Base-by-base conservation (phyloP, 371 early-diverging fungal genomes). In the Mucor piriformis region DNA sequence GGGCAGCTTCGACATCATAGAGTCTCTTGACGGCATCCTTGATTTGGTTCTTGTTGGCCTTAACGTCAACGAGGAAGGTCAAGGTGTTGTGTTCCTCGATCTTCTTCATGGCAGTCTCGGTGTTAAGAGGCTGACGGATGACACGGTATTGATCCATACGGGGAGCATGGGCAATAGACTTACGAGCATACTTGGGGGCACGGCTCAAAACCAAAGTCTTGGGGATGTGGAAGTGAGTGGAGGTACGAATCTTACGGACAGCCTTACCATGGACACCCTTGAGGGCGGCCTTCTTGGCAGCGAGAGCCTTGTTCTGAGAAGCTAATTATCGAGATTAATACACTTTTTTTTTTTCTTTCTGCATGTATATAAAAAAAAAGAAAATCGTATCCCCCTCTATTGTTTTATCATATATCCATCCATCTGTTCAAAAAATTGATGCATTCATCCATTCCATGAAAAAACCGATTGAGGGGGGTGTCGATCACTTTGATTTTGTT, bases 71-170 rank as follows among this genome's bases (percentile, higher is more conserved):
- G 68, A 97, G 79, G 85, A 99, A 97, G 66, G 96, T 95, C 50
- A 99, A 83, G 66, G 99, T 98, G 93, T 98, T 99, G 85, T 93
- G 77, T 74, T 94, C 94, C 88, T 99, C 99, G 70, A 99, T 95
- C 86, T 92, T 91, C 85, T 94, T 93, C 93, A 97, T 96, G 80
- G 98, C 96, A 42, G 92, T 88, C 83, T 99, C 99, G 68, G 96
- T 96, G 88, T 92, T 95, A 57, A 97, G 83, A 47, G 97, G 97
- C 84, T 86, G 87, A 76, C 87, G 88, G 68, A 99, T 82, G 74
- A 98, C 82, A 73, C 81, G 83, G 88, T 89, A 94, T 77, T 91
- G 87, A 76, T 95, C 95, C 64, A 88, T 74, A 54, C 83, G 77
- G 54, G 89, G 83, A 50, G 73, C 73, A 64, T 89, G 83, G 69